Base-by-base conservation (phyloP, 73 alveolate genomes). In the Paramecium pentaurelia region DNA sequence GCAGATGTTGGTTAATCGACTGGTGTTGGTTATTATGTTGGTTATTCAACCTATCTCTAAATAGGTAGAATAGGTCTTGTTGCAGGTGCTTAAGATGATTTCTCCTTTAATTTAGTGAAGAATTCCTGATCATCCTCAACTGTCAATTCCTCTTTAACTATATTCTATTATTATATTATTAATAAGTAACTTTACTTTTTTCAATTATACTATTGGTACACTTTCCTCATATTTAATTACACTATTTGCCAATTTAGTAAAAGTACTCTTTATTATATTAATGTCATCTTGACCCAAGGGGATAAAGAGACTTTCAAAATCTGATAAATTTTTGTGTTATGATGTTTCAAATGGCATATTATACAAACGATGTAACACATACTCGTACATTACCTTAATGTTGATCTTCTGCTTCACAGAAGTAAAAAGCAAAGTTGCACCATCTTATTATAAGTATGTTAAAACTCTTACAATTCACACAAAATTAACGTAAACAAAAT, bases 391-490 rank as follows among this genome's bases (percentile, higher is more conserved):
- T 32, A 89, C 25, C 34, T 89, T 34, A 5, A 89, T 34, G 59
- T 83, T 89, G 51, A 51, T 68, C 37, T 47, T 71, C 40, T 68
- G 47, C 25, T 89, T 89, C 20, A 59, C 88, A 18, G 94, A 89
- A 28, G 92, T 89, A 20, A 89, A 89, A 8, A 89, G 37, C 18
- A 89, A 71, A 45, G 92, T 71, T 40, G 94, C 94, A 42, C 91
- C 90, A 89, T 89, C 93, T 88, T 38, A 25, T 38, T 5, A 16
- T 38, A 60, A 28, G 16, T 54, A 54, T 54, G n/a, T 59, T 14
- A 59, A 22, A 22, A 27, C 36, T 64, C 54, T 20, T 88, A 88
- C 93, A 89, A 64, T 64, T 45, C 51, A 89, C 92, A 47, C 94
- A 89, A 89, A 60, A 89, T 51, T 70, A 32, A 58, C 94, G 68